Base-by-base conservation (phyloP, 2,329 filamentous ascomycete species). In the Colletotrichum filicis region DNA sequence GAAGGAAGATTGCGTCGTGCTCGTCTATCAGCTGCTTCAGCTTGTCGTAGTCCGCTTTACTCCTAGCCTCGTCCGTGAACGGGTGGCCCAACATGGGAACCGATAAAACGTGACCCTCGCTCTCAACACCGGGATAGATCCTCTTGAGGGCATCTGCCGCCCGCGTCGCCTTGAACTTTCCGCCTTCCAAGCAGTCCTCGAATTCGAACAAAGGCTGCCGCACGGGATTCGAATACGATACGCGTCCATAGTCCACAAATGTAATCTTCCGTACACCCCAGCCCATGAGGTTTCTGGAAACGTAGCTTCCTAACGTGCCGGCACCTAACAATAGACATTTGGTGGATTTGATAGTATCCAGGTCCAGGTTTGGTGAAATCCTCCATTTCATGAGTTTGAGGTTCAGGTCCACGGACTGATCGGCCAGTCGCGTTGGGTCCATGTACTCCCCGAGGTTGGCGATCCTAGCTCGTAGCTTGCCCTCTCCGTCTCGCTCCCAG, bases 341-440 rank as follows among this genome's bases (percentile, higher is more conserved):
- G 4, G 95, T 96, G 70, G 92, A 90, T 79, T 98, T 98, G 80
- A 98, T 95, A 35, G 90, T 90, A 35, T 98, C 95, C 11, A 99
- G 89, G 80, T 98, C 90, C 53, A 99, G 89, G 63, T 92, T 92
- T 0, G 97, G 97, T 8, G 95, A 94, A 78, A 99, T 95, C 52
- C 97, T 92, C 97, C 97, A 99, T 84, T 98, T 99, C 92, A 99
- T 99, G 71, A 99, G 88, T 83, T 98, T 98, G 73, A 98, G 87
- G 79, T 99, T 99, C 71, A 99, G 88, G 79, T 99, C 97, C 11
- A 98, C 96, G 0, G 95, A 95, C 80, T 97, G 95, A 80, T 98
- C 95, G 26, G 97, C 97, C 22, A 98, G 87, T 79, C 92, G 92
- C 42, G 89, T 87, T 7, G 97, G 96, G 79, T 99, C 95, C 93